A percentile compares a stretch with the other conserved stretches of the same genome.
Conservation (phyloP, 202 grass and related monocot genomes). For the Saccharum hybrid region DNA sequence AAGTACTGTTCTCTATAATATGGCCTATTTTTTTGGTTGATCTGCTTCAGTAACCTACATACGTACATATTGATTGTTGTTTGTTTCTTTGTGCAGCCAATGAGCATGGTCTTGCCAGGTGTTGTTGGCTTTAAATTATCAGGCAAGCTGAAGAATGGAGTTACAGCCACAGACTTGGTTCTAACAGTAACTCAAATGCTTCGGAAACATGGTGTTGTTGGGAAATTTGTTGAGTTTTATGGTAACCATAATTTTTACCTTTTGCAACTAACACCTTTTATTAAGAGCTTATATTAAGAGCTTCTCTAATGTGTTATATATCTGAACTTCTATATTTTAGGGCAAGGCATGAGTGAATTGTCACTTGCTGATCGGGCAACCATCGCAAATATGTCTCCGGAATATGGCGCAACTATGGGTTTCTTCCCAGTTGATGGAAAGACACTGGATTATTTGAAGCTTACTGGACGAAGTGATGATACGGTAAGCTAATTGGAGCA, state of each 20-base stretch:
- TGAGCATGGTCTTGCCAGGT: slow-evolving; percentile 97
- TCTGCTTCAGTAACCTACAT: neutral
- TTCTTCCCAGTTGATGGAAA: slow-evolving; percentile 94
- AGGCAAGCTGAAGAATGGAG: slow-evolving; percentile 89
- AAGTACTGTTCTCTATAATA: neutral
- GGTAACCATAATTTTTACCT: slow-evolving; percentile 51
- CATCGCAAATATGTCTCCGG: slow-evolving; percentile 98
- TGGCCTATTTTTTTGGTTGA: neutral
- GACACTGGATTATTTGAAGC: slow-evolving; percentile 86
- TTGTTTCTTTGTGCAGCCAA: slow-evolving; percentile 63
- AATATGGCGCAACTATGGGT: slow-evolving; percentile 99
- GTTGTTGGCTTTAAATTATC: slow-evolving; percentile 95
- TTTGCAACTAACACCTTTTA: neutral
- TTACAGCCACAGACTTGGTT: slow-evolving; percentile 97
- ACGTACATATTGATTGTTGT: slow-evolving; percentile 15
- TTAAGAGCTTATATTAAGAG: slow-evolving; percentile 10
- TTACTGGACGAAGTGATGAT: slow-evolving; percentile 94
- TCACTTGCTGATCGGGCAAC: slow-evolving; percentile 95
- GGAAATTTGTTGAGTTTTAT: slow-evolving; percentile 97
- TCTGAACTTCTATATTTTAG: slow-evolving; percentile 41
- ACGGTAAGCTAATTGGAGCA: slow-evolving; percentile 58
- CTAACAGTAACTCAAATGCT: slow-evolving; percentile 96
- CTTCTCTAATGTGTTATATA: slow-evolving; percentile 27
- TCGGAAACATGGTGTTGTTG: slow-evolving; percentile 97
- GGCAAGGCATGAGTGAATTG: slow-evolving; percentile 84